Evolutionary conservation across 306 rosid genomes (phyloP), one percentile per base, ranked within the genome.

Genomic region (Pterocarpus santalinus): DNA sequence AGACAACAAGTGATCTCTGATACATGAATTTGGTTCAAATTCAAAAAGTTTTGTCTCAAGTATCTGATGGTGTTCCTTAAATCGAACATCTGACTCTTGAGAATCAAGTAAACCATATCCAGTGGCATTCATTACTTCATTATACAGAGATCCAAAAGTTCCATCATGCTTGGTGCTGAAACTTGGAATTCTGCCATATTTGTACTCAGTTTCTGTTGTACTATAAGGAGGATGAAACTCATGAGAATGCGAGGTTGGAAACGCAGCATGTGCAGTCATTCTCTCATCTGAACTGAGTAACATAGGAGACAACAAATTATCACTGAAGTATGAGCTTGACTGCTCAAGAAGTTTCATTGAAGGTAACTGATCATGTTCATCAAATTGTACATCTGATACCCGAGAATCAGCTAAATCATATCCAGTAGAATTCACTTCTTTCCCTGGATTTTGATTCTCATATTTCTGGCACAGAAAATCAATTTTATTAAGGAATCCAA

Each of bases 381-480:
- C 71, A 81, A 83, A 87, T 55, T 78, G 80, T 76, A 75, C 69
- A 82, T 84, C 87, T 14, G 86, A 72, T 65, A 75, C 83, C 61
- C 1, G 67, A 83, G 80, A 85, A 65, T 79, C 83, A 69, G 49
- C 81, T 62, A 65, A 83, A 53, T 62, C 82, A 67, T 82, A 82
- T 77, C 72, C 81, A 73, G 78, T 52, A 79, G 86, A 65, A 57
- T 76, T 82, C 71, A 61, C 85, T 67, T 55, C 28, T n/a, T 77
- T 68, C 47, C 53, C 72, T 55, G 81, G 75, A 61, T 82, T 39
- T 32, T 53, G 44, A 78, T 75, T 68, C 64, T 60, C 33, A 32
- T 52, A 75, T 69, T 65, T 80, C 94, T 91, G 90, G 69, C 77
- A 81, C 62, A 82, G 57, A 85, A 52, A 22, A 80, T 61, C 33